Evolutionary conservation across 495 filamentous ascomycete species (phyloP).

Genomic region (Aspergillus avenaceus): DNA sequence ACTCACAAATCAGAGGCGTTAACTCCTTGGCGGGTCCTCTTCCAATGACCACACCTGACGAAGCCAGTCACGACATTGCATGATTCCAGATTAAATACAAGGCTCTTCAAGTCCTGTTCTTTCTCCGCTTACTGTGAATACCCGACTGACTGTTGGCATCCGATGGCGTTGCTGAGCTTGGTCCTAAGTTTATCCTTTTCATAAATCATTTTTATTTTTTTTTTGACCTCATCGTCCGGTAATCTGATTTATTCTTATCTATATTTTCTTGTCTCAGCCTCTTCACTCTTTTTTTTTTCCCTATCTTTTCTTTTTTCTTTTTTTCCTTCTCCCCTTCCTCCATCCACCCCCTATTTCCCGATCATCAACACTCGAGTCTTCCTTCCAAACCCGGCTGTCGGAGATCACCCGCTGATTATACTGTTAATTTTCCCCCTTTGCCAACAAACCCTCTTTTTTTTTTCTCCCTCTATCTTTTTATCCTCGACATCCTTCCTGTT

Average conservation of each 20-base stretch:
- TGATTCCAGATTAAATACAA: neutral
- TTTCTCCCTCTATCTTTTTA: neutral
- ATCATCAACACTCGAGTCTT: constrained; percentile 8
- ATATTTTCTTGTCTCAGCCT: neutral
- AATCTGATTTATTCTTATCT: neutral
- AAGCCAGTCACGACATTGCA: neutral
- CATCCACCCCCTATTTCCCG: constrained; percentile 11
- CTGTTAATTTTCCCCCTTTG: constrained; percentile 3
- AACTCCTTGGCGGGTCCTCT: neutral
- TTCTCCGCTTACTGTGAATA: neutral
- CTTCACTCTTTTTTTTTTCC: neutral
- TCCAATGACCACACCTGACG: neutral
- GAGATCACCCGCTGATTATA: constrained; percentile 9
- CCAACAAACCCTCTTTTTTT: too few relatives aligned
- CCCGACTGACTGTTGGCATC: neutral
- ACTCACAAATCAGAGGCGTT: neutral
- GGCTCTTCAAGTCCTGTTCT: neutral
- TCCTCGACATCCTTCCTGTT: neutral
- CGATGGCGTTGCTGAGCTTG: neutral
- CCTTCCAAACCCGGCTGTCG: constrained; percentile 5
- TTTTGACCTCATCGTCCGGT: too few relatives aligned
- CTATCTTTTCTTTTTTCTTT: neutral
- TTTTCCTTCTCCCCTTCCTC: neutral
- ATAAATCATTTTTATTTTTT: too few relatives aligned
- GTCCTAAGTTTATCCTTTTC: neutral